Conservation (phyloP, 1,139 yeast species). For the Scheffersomyces insectosa region DNA sequence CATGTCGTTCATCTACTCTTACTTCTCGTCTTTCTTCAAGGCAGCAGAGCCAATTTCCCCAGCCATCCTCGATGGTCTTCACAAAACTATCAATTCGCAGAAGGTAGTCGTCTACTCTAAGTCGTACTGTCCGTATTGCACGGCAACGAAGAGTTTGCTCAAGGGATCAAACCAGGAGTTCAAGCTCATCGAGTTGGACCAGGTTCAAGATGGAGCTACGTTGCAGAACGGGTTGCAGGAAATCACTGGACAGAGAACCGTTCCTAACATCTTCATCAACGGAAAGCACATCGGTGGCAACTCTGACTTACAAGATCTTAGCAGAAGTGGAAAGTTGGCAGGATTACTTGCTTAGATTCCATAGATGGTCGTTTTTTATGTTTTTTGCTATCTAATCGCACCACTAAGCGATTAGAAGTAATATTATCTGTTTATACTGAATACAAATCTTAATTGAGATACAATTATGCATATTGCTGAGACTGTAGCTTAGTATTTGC, state of each 20-base stretch:
- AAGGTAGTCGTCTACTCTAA: conserved; percentile 27
- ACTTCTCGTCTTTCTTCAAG: conserved; percentile 11
- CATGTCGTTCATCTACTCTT: conserved; percentile 7
- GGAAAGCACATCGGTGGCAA: conserved; percentile 22
- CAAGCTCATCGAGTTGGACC: conserved; percentile 26
- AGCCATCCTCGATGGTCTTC: conserved; percentile 18
- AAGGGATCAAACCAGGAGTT: conserved; percentile 13
- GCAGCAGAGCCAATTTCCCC: conserved; percentile 14
- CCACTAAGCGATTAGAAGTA: no score
- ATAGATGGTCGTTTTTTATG: no score
- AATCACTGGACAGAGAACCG: conserved; percentile 18
- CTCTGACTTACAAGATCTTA: conserved; percentile 15
- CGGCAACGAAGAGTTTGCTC: conserved; percentile 22
- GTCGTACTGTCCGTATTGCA: conserved; percentile 33
- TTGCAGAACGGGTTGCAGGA: conserved; percentile 14
- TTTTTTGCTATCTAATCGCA: no score
- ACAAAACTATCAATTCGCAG: conserved; percentile 15
- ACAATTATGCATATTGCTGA: no score
- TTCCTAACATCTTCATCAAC: conserved; percentile 18
- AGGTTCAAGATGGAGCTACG: conserved; percentile 16
- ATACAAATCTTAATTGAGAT: no score
- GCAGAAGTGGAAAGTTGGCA: conserved; percentile 11
- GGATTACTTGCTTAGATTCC: conserved; percentile 3
- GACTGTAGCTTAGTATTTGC: no score
- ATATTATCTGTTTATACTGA: no score